Conservation (phyloP, 2,329 filamentous ascomycete species). For the Phialophora macrospora region DNA sequence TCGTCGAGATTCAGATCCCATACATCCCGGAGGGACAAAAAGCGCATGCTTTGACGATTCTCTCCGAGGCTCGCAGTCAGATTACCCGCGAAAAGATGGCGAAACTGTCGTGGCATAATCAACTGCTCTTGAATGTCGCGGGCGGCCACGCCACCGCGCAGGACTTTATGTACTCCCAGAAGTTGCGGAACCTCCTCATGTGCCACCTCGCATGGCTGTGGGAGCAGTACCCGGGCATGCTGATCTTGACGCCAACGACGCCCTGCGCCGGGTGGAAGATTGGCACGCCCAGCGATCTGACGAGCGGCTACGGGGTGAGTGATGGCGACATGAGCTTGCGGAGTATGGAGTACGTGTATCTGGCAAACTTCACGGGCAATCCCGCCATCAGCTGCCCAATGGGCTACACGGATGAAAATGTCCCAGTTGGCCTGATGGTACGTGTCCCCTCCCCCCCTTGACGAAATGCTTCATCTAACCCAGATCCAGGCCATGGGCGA, state of each 20-base stretch:
- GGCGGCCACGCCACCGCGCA: conserved; percentile 67
- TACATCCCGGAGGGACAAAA: conserved; percentile 71
- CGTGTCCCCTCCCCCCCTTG: conserved; percentile 6
- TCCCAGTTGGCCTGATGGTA: conserved; percentile 61
- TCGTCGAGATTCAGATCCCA: conserved; percentile 58
- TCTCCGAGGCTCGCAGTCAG: conserved; percentile 68
- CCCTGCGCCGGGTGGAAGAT: conserved; percentile 77
- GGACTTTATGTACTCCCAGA: conserved; percentile 74
- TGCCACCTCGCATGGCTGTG: conserved; percentile 75
- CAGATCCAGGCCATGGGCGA: conserved; percentile 53
- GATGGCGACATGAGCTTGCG: conserved; percentile 75
- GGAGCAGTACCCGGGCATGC: conserved; percentile 70
- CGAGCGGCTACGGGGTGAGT: conserved; percentile 63
- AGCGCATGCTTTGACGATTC: conserved; percentile 77
- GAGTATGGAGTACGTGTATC: conserved; percentile 83
- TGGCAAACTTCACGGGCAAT: conserved; percentile 80
- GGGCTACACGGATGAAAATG: conserved; percentile 62
- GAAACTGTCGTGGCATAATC: conserved; percentile 36
- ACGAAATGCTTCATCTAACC: not conserved
- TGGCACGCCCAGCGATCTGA: conserved; percentile 65
- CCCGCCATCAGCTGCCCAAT: conserved; percentile 76
- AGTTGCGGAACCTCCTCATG: conserved; percentile 78
- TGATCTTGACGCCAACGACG: conserved; percentile 79
- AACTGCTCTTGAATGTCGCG: conserved; percentile 65
- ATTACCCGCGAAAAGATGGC: conserved; percentile 53